Conservation (phyloP, 257 asterid species). For the Jaltomata sinuosa region DNA sequence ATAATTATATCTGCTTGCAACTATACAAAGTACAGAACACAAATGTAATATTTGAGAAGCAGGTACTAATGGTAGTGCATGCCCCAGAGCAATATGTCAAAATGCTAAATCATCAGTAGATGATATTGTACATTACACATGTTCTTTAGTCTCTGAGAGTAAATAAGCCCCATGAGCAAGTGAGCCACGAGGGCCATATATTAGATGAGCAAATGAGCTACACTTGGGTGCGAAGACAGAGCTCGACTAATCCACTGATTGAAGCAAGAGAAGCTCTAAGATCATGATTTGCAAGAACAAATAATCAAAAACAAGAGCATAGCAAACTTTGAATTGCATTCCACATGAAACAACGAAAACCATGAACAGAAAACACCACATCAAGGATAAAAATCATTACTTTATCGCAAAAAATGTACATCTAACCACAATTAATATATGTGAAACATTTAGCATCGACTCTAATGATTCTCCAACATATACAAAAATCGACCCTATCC, state of each 20-base stretch:
- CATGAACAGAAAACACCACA: background rate
- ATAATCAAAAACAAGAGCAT: background rate
- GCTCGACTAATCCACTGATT: too few relatives aligned
- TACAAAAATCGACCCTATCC: background rate
- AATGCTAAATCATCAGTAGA: background rate
- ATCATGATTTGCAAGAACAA: too few relatives aligned
- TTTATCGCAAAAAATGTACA: background rate
- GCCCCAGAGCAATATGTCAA: background rate
- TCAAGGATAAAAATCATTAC: background rate
- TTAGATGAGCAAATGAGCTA: too few relatives aligned
- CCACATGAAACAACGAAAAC: background rate
- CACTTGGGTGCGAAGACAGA: too few relatives aligned
- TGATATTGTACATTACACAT: too few relatives aligned
- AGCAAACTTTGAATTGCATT: background rate
- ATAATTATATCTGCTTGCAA: background rate
- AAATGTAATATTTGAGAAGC: background rate
- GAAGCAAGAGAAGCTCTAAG: too few relatives aligned
- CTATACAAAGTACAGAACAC: background rate
- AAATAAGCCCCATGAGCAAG: too few relatives aligned
- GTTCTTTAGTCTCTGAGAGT: too few relatives aligned
- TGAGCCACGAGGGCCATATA: too few relatives aligned
- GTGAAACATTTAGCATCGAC: background rate
- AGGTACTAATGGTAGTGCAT: background rate
- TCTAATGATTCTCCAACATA: background rate
- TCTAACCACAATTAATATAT: background rate